Percentiles rank a stretch among this genome's conserved stretches.
Conservation (phyloP, 2,329 filamentous ascomycete species). For the Amauroascus verrucosus region DNA sequence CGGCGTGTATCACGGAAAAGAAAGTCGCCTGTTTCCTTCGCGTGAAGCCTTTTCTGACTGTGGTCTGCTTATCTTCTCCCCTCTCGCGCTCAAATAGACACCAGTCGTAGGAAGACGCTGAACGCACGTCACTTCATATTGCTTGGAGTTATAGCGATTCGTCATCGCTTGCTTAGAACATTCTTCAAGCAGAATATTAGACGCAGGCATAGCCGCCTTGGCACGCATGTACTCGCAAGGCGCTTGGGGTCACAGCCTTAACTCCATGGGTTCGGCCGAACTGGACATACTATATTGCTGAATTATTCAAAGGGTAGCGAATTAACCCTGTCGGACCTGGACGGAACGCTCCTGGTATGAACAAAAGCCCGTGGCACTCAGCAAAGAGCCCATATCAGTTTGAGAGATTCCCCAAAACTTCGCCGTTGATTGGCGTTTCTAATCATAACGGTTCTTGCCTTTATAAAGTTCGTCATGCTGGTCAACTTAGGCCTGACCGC, state of each 20-base stretch:
- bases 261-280: not conserved
- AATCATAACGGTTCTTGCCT: too few species aligned
- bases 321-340: not conserved
- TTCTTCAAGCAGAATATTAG: not conserved
- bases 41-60: not conserved
- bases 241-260: not conserved
- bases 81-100: too few species aligned
- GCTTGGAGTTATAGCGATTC: not conserved
- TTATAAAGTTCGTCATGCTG: constrained; percentile 11
- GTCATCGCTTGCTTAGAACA: too few species aligned
- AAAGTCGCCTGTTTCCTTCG: not conserved
- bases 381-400: not conserved
- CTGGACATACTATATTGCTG: not conserved
- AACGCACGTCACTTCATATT: not conserved
- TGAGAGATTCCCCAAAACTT: not conserved
- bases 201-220: not conserved
- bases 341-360: not conserved
- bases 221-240: not conserved
- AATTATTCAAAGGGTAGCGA: not conserved
- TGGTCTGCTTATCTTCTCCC: not conserved
- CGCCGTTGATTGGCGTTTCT: too few species aligned
- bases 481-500: constrained; percentile 33
- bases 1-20: not conserved
- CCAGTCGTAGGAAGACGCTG: not conserved
- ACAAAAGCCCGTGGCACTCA: not conserved